These are phyloP conservation scores for Pseudogymnoascus sp. DNA, from an alignment of 2,329 filamentous ascomycete species.

Conservation along the genomic window DNA sequence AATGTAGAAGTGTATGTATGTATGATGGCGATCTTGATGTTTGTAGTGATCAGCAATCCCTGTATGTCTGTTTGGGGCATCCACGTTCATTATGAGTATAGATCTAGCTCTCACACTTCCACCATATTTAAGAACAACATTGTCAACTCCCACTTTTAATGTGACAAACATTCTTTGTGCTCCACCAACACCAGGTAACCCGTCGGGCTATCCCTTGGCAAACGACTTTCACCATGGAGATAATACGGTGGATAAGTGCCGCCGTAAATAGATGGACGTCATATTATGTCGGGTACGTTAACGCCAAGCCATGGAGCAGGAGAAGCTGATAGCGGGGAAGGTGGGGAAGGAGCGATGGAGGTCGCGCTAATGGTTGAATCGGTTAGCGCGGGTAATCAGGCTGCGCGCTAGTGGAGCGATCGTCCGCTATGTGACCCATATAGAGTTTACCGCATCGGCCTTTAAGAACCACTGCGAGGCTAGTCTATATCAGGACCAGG, in stretches of 20 bases:
- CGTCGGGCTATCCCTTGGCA: background rate
- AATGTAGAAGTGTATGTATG: slow-evolving; percentile 8
- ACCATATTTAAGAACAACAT: background rate
- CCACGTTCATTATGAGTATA: background rate
- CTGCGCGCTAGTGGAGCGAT: background rate
- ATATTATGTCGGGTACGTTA: background rate
- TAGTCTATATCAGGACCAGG: background rate
- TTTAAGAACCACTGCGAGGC: background rate
- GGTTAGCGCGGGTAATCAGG: background rate
- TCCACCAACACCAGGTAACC: too few species aligned
- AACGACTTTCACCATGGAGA: background rate
- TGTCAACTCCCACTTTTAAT: background rate
- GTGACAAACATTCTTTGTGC: background rate
- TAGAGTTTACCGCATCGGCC: background rate
- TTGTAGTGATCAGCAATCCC: background rate
- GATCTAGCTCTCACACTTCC: background rate
- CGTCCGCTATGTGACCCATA: background rate
- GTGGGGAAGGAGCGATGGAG: background rate
- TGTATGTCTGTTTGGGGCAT: background rate
- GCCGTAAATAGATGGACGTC: background rate
- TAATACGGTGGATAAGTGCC: background rate
- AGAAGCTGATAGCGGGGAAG: background rate
- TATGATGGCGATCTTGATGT: background rate
- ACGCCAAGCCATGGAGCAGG: background rate
- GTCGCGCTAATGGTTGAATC: background rate